Evolutionary conservation across 768 basidiomycete genomes (phyloP), one percentile per base, ranked within the genome.

Genomic region (Auricularia sp.): DNA sequence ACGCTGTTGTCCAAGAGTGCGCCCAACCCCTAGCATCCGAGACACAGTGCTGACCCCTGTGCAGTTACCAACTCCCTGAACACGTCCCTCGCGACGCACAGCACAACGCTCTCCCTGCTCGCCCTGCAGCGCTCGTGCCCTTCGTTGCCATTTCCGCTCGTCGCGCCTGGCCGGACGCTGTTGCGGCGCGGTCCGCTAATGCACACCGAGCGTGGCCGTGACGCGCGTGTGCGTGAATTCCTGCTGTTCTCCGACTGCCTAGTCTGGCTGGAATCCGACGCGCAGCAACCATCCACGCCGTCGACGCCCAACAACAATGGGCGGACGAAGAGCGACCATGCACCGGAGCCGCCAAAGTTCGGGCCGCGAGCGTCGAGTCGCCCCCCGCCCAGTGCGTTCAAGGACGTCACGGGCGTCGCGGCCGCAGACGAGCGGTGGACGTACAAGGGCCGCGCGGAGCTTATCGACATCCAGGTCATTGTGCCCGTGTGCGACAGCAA

Each of bases 211-310:
- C 74, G 77, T 33, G 68, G 67, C 14, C 64, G 65, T 11, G 69
- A 69, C 14, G 79, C 83, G 14, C 73, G 82, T 62, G 81, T 83
- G 65, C 80, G 87, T 42, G 87, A 90, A 67, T 90, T 94, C 71
- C 77, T 94, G 10, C 80, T 95, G 0, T 91, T 94, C 72, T 89
- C 87, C 14, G 93, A 95, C 74, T 86, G 85, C 68, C 74, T 95
- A 39, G 70, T 94, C 42, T 92, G 90, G 90, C 79, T 93, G 24
- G 83, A 84, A 18, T 78, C 75, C 54, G 84, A 79, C 51, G 84
- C 83, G 59, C 56, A 71, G 69, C 34, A 78, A n/a, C 65, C 73
- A 70, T 75, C 63, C 21, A 61, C 59, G 37, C 34, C 34, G 11
- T 18, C 33, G n/a, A 33, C 37, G 8, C 37, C 34, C 6, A 61